Percentiles rank a stretch among this genome's conserved stretches.
Conservation (phyloP, 148 eudicot genomes). For the Cornus kousa region DNA sequence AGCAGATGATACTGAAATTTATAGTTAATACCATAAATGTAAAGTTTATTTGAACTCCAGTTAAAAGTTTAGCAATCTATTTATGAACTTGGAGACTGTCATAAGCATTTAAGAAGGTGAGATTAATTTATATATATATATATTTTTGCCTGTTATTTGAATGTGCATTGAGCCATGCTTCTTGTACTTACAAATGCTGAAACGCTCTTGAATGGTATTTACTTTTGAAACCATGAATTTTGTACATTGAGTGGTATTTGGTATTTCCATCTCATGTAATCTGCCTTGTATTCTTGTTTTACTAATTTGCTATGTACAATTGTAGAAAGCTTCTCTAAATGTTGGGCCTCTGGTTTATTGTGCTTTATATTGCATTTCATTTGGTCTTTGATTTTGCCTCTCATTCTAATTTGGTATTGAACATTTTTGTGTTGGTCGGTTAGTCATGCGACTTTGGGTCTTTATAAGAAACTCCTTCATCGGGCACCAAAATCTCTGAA, state of each 20-base stretch:
- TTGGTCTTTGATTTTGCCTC: not conserved
- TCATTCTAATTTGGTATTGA: slow-evolving; percentile 9
- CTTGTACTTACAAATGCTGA: not conserved
- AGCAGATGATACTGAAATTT: not conserved
- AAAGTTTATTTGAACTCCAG: not conserved
- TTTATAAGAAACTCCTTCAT: slow-evolving; percentile 78
- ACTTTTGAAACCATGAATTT: not conserved
- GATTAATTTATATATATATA: too few species aligned
- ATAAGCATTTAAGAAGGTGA: not conserved
- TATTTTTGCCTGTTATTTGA: not conserved
- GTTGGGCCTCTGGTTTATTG: not conserved
- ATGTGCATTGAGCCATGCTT: not conserved
- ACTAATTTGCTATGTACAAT: not conserved
- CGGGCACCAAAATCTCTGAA: slow-evolving; percentile 89
- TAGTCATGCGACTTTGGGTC: slow-evolving; percentile 98
- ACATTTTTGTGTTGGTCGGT: slow-evolving; percentile 18
- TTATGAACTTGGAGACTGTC: not conserved
- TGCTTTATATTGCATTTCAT: slow-evolving; percentile 1
- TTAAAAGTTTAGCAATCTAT: not conserved
- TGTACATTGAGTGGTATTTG: not conserved
- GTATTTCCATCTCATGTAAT: not conserved
- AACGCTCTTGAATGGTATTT: not conserved
- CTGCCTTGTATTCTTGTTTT: not conserved
- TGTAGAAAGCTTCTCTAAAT: not conserved
- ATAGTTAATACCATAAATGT: not conserved